Evolutionary conservation across 2,329 filamentous ascomycete species (phyloP).

Genomic region (Colletotrichum agaves): DNA sequence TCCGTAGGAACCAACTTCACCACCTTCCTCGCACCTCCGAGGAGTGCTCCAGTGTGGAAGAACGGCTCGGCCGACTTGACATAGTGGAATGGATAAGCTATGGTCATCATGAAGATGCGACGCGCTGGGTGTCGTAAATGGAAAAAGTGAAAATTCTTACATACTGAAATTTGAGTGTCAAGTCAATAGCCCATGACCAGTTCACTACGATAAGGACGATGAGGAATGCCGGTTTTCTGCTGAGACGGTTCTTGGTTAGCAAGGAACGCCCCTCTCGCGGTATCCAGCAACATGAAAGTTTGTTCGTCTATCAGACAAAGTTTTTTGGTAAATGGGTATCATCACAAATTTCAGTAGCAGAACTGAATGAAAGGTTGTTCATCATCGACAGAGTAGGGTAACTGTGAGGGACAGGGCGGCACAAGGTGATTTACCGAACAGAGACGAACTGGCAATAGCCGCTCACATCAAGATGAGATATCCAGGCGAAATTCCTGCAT

Average conservation of each 20-base stretch:
- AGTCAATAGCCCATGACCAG: neutral
- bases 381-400: slow-evolving; percentile 63
- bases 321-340: slow-evolving; percentile 74
- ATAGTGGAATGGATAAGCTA: slow-evolving; percentile 84
- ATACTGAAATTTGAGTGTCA: no score
- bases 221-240: neutral
- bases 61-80: slow-evolving; percentile 74
- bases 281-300: slow-evolving; percentile 11
- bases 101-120: slow-evolving; percentile 62
- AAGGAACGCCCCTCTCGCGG: neutral
- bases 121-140: neutral
- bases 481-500: neutral
- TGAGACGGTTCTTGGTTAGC: neutral
- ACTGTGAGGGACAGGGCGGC: neutral
- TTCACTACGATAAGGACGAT: neutral
- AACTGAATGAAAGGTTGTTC: slow-evolving; percentile 75
- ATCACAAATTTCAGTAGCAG: slow-evolving; percentile 79
- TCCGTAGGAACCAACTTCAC: slow-evolving; percentile 71
- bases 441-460: neutral
- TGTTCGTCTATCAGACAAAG: slow-evolving; percentile 61
- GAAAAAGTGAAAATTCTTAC: neutral
- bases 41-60: slow-evolving; percentile 75
- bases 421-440: neutral
- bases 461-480: neutral
- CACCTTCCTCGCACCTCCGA: slow-evolving; percentile 72